A percentile compares a stretch with the other conserved stretches of the same genome.
These are phyloP conservation scores for Onygenales sp. DNA, from an alignment of 2,329 filamentous ascomycete genomes.

Conservation along the genomic window DNA sequence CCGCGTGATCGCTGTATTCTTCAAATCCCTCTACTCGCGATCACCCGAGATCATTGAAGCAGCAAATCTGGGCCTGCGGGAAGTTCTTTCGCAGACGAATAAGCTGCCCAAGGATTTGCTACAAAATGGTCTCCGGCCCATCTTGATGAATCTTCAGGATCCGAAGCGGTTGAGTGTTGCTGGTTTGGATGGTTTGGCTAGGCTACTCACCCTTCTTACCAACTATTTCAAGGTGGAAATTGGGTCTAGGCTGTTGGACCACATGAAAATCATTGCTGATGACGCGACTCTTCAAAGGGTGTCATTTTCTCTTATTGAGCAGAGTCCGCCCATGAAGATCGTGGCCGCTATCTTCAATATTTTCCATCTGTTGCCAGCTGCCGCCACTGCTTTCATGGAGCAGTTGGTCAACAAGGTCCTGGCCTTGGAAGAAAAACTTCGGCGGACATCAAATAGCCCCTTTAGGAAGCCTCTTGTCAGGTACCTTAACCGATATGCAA, in stretches of 20 bases:
- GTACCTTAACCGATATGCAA: slow-evolving; percentile 86
- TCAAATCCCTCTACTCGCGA: slow-evolving; percentile 92
- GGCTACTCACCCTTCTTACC: slow-evolving; percentile 80
- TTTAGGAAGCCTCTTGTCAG: slow-evolving; percentile 85
- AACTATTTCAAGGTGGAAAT: slow-evolving; percentile 99
- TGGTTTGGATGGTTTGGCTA: slow-evolving; percentile 81
- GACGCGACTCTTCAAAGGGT: slow-evolving; percentile 71
- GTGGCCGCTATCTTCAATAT: slow-evolving; percentile 93
- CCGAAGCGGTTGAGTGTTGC: slow-evolving; percentile 81
- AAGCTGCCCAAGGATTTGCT: slow-evolving; percentile 92
- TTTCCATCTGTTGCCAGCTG: slow-evolving; percentile 87
- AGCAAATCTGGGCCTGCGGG: slow-evolving; percentile 80
- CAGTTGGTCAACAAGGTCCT: slow-evolving; percentile 84
- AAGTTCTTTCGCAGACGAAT: slow-evolving; percentile 76
- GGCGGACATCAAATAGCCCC: slow-evolving; percentile 80
- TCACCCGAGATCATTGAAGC: slow-evolving; percentile 87
- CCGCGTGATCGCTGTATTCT: slow-evolving; percentile 86
- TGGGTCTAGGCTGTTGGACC: slow-evolving; percentile 81
- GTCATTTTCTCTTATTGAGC: slow-evolving; percentile 90
- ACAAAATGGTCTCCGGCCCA: slow-evolving; percentile 85
- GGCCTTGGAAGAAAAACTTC: slow-evolving; percentile 72
- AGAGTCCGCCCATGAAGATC: slow-evolving; percentile 86
- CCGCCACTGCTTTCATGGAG: slow-evolving; percentile 84
- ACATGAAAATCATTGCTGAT: slow-evolving; percentile 85
- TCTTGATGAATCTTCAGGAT: slow-evolving; percentile 93